phyloP scores from a whole-genome alignment of 345 rosid species.

The Kernera saxatilis region DNA sequence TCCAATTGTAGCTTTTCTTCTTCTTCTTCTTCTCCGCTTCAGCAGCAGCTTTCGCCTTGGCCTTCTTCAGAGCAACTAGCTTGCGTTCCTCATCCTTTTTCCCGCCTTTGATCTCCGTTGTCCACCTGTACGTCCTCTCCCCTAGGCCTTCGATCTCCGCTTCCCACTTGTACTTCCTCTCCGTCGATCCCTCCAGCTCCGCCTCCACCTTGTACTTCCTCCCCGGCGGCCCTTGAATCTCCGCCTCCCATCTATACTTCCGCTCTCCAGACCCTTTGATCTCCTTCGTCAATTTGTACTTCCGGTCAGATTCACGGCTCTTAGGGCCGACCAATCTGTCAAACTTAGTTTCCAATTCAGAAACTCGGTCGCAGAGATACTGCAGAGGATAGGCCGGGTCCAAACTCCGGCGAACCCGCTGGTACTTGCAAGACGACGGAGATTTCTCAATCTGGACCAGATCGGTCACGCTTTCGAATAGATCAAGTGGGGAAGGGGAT shows the following conservation, averaged over 20 bases:
- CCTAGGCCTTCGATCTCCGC: slow-evolving; percentile 65
- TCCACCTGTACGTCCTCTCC: slow-evolving; percentile 67
- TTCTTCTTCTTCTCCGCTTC: slow-evolving; percentile 27
- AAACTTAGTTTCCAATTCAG: slow-evolving; percentile 61
- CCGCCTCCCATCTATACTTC: slow-evolving; percentile 66
- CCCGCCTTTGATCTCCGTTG: slow-evolving; percentile 51
- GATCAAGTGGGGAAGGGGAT: slow-evolving; percentile 35
- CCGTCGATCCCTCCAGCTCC: not conserved
- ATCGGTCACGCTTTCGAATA: slow-evolving; percentile 52
- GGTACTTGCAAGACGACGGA: slow-evolving; percentile 44
- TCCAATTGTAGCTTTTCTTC: slow-evolving; percentile 51
- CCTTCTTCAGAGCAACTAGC: slow-evolving; percentile 12
- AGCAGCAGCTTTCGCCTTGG: slow-evolving; percentile 35
- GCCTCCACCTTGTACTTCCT: slow-evolving; percentile 39
- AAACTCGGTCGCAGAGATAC: slow-evolving; percentile 55
- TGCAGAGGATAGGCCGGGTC: slow-evolving; percentile 39
- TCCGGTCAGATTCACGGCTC: slow-evolving; percentile 45
- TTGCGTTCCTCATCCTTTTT: slow-evolving; percentile 18
- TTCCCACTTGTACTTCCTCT: slow-evolving; percentile 45
- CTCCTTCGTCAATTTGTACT: slow-evolving; percentile 78
- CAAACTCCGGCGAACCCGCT: slow-evolving; percentile 39
- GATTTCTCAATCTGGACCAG: slow-evolving; percentile 48
- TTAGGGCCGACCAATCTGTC: slow-evolving; percentile 40
- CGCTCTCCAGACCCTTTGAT: slow-evolving; percentile 59
- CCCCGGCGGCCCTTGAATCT: slow-evolving; percentile 41